Percentiles rank a stretch among this genome's conserved stretches.
Evolutionary conservation across 1,139 yeast genomes (phyloP).

Genomic region (Taiozyma sp.): DNA sequence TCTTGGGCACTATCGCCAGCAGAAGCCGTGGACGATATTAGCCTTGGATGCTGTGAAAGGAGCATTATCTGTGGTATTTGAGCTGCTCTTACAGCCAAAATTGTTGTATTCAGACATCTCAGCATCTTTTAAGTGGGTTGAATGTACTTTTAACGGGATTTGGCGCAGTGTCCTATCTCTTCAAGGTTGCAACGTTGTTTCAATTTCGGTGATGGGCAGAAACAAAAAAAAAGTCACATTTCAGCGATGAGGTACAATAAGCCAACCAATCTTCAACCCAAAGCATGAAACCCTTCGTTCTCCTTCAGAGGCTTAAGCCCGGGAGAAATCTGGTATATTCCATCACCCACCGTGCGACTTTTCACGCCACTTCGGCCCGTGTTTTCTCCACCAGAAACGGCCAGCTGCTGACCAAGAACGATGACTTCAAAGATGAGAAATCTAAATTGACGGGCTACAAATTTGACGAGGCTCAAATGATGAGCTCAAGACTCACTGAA

Average conservation of each 20-base stretch:
- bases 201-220: background rate
- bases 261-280: background rate
- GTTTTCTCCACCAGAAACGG: background rate
- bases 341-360: background rate
- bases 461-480: conserved; percentile 16
- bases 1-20: conserved; percentile 6
- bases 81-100: background rate
- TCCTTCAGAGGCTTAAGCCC: background rate
- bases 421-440: background rate
- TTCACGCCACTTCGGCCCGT: background rate
- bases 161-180: background rate
- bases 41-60: background rate
- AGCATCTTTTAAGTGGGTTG: background rate
- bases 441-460: conserved; percentile 9
- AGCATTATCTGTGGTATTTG: background rate
- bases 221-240: background rate
- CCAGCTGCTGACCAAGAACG: background rate
- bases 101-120: background rate
- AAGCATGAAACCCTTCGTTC: background rate
- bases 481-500: conserved; percentile 10
- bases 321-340: background rate
- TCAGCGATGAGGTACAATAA: background rate
- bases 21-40: background rate
- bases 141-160: background rate
- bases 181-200: background rate